Evolutionary conservation across 192 early-diverging fungal genomes (phyloP).

Genomic region (Coemansia sp.): DNA sequence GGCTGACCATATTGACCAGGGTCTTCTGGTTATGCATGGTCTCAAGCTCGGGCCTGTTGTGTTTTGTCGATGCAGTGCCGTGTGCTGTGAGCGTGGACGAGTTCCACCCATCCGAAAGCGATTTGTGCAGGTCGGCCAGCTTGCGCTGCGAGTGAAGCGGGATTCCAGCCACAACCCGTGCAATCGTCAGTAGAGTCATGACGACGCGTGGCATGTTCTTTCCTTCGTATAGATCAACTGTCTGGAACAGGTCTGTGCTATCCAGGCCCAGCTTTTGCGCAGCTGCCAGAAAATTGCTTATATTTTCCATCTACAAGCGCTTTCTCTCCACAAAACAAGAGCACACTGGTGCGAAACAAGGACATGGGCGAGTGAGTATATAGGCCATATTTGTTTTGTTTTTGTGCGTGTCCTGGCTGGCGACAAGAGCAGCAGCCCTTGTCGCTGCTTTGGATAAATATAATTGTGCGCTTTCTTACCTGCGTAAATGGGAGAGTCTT

Average conservation of each 20-base stretch:
- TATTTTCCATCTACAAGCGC: constrained; percentile 86
- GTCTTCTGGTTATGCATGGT: constrained; percentile 42
- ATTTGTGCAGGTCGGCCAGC: constrained; percentile 30
- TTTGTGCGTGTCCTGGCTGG: not conserved
- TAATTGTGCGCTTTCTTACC: constrained; percentile 18
- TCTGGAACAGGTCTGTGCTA: constrained; percentile 75
- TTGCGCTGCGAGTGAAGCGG: constrained; percentile 49
- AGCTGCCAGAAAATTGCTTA: constrained; percentile 70
- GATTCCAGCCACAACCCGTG: constrained; percentile 59
- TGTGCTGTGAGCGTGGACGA: constrained; percentile 36
- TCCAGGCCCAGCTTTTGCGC: constrained; percentile 72
- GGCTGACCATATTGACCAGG: constrained; percentile 24
- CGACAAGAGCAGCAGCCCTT: not conserved
- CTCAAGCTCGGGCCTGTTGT: constrained; percentile 14
- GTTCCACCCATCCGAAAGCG: constrained; percentile 44
- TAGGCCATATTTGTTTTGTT: not conserved
- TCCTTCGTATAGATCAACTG: constrained; percentile 77
- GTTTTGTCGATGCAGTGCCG: constrained; percentile 6
- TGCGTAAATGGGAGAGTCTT: constrained; percentile 74
- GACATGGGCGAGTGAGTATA: not conserved
- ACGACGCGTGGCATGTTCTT: constrained; percentile 77
- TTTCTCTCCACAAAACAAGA: constrained; percentile 5
- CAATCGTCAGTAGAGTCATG: constrained; percentile 71
- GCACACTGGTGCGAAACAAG: not conserved
- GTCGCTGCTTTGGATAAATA: not conserved